Percentiles rank a stretch among this genome's conserved stretches.
Conservation (phyloP, 169 alveolate species). For the Pseudocohnilembus persalinus region DNA sequence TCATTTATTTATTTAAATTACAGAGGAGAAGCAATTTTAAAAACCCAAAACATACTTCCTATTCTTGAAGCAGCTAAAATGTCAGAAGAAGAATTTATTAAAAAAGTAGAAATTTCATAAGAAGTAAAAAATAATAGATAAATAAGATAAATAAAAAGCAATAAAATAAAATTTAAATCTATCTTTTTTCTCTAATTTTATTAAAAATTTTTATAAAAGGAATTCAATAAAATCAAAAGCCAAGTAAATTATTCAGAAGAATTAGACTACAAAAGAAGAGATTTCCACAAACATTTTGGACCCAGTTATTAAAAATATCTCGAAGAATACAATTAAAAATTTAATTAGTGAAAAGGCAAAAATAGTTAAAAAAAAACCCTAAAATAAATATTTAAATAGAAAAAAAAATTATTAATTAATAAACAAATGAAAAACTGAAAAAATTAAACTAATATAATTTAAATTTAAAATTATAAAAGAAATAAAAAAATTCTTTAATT, state of each 20-base stretch:
- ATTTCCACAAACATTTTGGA: not conserved
- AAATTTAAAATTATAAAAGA: no score
- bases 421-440: no score
- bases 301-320: no score
- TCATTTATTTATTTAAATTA: no score
- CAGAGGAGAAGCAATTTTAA: conserved; percentile 14
- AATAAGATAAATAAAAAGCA: no score
- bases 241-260: not conserved
- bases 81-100: conserved; percentile 8
- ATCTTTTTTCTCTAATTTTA: not conserved
- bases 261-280: not conserved
- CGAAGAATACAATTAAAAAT: not conserved
- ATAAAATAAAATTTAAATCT: not conserved
- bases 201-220: not conserved
- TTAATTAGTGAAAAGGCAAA: no score
- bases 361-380: not conserved
- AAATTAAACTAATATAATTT: no score
- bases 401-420: no score
- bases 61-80: not conserved
- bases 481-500: no score
- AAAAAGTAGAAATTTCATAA: not conserved
- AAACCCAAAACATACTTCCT: not conserved
- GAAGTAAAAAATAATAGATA: no score
- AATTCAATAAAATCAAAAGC: no score
- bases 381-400: no score